Conservation (phyloP, 2,329 filamentous ascomycete genomes). For the Mycosphaerelloides madeirae region DNA sequence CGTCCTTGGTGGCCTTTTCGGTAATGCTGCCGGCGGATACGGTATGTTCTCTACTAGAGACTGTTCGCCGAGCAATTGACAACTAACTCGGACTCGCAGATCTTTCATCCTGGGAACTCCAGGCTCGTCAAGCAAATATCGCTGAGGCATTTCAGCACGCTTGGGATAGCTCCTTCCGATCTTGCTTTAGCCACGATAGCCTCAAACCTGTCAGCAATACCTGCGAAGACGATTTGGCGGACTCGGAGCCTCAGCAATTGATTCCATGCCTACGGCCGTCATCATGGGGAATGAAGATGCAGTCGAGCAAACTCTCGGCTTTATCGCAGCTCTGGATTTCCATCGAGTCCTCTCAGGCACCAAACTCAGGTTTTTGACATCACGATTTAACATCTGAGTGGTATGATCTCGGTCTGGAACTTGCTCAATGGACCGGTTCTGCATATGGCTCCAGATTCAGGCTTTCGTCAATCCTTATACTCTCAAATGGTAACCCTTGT, state of each 20-base stretch:
- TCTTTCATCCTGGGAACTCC: neutral
- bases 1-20: neutral
- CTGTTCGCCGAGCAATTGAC: neutral
- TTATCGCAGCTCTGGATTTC: constrained; percentile 21
- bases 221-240: constrained; percentile 26
- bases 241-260: constrained; percentile 25
- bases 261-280: constrained; percentile 24
- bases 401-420: constrained; percentile 26
- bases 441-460: constrained; percentile 9
- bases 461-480: constrained; percentile 16
- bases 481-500: constrained; percentile 29
- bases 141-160: constrained; percentile 27
- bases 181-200: constrained; percentile 33
- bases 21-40: neutral
- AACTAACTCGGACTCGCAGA: neutral
- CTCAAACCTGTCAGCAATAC: constrained; percentile 26
- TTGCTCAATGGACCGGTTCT: constrained; percentile 22
- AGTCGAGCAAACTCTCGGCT: constrained; percentile 16
- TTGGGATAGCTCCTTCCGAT: constrained; percentile 32
- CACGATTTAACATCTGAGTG: constrained; percentile 23
- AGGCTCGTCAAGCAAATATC: neutral
- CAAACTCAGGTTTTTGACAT: constrained; percentile 24
- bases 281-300: constrained; percentile 20
- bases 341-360: constrained; percentile 11
- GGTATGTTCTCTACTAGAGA: too few relatives aligned